Conservation (phyloP, 1,139 yeast species). For the Geotrichum candidum region DNA sequence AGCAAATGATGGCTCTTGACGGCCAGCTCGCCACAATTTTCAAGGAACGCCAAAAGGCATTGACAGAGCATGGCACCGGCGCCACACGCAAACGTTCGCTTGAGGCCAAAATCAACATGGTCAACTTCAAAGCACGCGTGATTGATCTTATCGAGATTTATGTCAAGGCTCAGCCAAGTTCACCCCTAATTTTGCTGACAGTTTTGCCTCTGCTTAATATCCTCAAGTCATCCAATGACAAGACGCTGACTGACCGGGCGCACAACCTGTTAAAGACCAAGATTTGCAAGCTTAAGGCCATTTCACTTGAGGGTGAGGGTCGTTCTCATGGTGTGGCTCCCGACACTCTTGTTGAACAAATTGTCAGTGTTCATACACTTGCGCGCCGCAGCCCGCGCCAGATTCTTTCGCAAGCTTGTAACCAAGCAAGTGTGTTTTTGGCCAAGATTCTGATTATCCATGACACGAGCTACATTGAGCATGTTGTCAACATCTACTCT, state of each 20-base stretch:
- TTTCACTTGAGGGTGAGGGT: slow-evolving; percentile 30
- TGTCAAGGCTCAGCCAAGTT: slow-evolving; percentile 43
- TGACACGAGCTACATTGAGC: slow-evolving; percentile 24
- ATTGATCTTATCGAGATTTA: slow-evolving; percentile 70
- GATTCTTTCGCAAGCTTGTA: slow-evolving; percentile 51
- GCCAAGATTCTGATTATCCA: slow-evolving; percentile 46
- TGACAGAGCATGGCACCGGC: slow-evolving; percentile 23
- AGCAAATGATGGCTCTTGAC: slow-evolving; percentile 94
- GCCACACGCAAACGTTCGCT: slow-evolving; percentile 38
- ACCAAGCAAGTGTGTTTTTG: slow-evolving; percentile 56
- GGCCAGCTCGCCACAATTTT: slow-evolving; percentile 77
- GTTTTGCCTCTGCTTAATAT: slow-evolving; percentile 57
- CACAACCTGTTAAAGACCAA: slow-evolving; percentile 62
- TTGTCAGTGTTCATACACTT: slow-evolving; percentile 37
- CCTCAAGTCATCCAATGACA: slow-evolving; percentile 63
- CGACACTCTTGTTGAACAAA: slow-evolving; percentile 20
- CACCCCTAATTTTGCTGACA: slow-evolving; percentile 41
- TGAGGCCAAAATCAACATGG: slow-evolving; percentile 66
- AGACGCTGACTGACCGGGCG: slow-evolving; percentile 64
- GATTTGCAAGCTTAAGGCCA: slow-evolving; percentile 48
- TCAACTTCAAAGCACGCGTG: slow-evolving; percentile 70
- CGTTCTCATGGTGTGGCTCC: slow-evolving; percentile 6
- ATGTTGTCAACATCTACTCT: slow-evolving; percentile 53
- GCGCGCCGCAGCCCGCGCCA: slow-evolving; percentile 44
- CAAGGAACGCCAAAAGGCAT: slow-evolving; percentile 47